Evolutionary conservation across 2,329 filamentous ascomycete genomes (phyloP).

Genomic region (Calonectria leucothoes): DNA sequence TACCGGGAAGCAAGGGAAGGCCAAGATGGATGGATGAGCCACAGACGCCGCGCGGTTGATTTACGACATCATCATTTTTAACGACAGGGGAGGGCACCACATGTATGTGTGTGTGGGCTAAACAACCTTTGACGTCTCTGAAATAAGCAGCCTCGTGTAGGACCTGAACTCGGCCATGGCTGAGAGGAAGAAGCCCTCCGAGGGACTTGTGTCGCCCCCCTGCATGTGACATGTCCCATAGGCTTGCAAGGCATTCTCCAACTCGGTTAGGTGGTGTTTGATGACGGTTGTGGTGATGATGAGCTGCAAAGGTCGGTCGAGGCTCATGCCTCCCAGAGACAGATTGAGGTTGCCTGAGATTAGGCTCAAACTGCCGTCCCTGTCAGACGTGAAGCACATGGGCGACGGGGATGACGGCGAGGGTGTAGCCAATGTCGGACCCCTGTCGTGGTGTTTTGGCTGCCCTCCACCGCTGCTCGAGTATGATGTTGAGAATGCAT

Average conservation of each 20-base stretch:
- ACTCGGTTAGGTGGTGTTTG: neutral
- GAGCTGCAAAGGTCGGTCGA: neutral
- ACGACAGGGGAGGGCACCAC: no score
- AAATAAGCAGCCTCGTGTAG: neutral
- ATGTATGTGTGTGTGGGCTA: no score
- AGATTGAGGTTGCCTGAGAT: neutral
- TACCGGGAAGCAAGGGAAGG: neutral
- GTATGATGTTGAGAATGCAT: neutral
- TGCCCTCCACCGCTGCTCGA: constrained; percentile 40
- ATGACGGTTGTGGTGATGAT: neutral
- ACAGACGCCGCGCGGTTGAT: neutral
- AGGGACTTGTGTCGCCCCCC: neutral
- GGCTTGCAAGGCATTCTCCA: neutral
- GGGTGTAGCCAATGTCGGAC: neutral
- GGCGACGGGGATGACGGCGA: neutral
- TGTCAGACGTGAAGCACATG: neutral
- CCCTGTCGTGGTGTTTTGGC: neutral
- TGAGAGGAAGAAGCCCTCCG: neutral
- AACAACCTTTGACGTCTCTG: neutral
- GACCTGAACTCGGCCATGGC: neutral
- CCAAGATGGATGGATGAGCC: neutral
- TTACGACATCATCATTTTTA: no score
- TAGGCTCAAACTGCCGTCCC: neutral
- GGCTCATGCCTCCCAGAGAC: neutral
- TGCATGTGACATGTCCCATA: neutral